These are phyloP conservation scores for Massarina eburnea DNA, from an alignment of 2,329 filamentous ascomycete species.

Conservation along the genomic window DNA sequence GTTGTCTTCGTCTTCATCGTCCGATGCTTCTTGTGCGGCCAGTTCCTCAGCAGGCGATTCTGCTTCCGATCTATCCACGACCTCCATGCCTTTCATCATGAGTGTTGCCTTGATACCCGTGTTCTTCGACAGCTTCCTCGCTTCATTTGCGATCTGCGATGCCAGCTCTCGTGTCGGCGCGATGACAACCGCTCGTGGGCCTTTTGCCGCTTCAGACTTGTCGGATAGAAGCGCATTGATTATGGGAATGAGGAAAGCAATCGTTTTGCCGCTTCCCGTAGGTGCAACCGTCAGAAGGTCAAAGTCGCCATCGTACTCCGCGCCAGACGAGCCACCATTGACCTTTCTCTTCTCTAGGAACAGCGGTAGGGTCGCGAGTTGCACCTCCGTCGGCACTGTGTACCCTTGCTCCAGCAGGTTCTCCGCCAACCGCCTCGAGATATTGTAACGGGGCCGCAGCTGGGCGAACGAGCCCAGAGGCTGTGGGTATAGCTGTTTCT, in stretches of 20 bases:
- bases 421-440: constrained; percentile 71
- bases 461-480: constrained; percentile 78
- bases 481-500: constrained; percentile 71
- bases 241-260: constrained; percentile 87
- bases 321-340: constrained; percentile 15
- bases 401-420: constrained; percentile 88
- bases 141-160: constrained; percentile 64
- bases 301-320: constrained; percentile 47
- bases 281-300: constrained; percentile 89
- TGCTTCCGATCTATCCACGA: constrained; percentile 47
- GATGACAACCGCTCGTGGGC: constrained; percentile 47
- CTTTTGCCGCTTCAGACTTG: constrained; percentile 20
- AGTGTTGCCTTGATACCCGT: constrained; percentile 78
- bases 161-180: constrained; percentile 55
- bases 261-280: constrained; percentile 93
- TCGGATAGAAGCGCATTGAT: constrained; percentile 68
- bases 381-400: constrained; percentile 86
- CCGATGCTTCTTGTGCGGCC: constrained; percentile 19
- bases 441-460: constrained; percentile 69
- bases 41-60: constrained; percentile 45
- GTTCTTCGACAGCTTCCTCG: constrained; percentile 74
- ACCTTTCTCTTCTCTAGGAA: constrained; percentile 58
- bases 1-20: constrained; percentile 26
- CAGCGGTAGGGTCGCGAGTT: constrained; percentile 81
- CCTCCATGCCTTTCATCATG: constrained; percentile 82